These are phyloP conservation scores for Leccinum subgranulosum DNA, from an alignment of 768 basidiomycete species.

Conservation along the genomic window DNA sequence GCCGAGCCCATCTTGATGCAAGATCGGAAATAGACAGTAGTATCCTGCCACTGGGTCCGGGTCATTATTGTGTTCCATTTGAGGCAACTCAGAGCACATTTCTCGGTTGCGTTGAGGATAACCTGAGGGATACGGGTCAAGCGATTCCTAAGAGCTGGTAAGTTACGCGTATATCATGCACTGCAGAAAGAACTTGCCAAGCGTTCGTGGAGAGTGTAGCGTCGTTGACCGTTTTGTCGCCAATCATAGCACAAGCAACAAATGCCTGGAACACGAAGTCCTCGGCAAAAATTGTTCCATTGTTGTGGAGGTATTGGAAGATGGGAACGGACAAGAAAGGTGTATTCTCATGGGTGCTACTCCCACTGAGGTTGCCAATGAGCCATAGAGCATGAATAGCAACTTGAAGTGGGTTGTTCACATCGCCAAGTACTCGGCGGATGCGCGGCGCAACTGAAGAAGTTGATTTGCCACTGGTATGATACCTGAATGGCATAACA, in stretches of 20 bases:
- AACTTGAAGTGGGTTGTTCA: conserved; percentile 29
- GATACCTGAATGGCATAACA: conserved; percentile 13
- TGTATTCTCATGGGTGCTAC: conserved; percentile 8
- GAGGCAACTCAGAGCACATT: conserved; percentile 14
- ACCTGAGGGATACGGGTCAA: conserved; percentile 20
- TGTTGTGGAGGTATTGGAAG: conserved; percentile 29
- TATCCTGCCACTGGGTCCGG: conserved; percentile 21
- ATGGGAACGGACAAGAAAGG: conserved; percentile 29
- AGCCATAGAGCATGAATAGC: conserved; percentile 32
- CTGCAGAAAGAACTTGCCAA: conserved; percentile 23
- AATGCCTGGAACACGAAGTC: conserved; percentile 36
- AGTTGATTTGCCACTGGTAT: background rate
- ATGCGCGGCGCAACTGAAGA: conserved; percentile 19
- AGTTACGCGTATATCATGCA: background rate
- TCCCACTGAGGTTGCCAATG: conserved; percentile 26
- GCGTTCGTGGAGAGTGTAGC: conserved; percentile 25
- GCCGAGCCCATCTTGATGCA: conserved; percentile 25
- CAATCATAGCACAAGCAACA: conserved; percentile 34
- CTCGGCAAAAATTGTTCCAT: conserved; percentile 26
- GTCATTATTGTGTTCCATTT: conserved; percentile 25
- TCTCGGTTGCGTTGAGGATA: conserved; percentile 26
- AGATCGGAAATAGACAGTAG: conserved; percentile 19
- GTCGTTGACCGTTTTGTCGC: conserved; percentile 35
- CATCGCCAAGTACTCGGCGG: conserved; percentile 15
- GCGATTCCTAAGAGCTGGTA: conserved; percentile 18